Percentiles rank a stretch among this genome's conserved stretches.
These are phyloP conservation scores for Xylaria longipes DNA, from an alignment of 495 filamentous ascomycete species.

Conservation along the genomic window DNA sequence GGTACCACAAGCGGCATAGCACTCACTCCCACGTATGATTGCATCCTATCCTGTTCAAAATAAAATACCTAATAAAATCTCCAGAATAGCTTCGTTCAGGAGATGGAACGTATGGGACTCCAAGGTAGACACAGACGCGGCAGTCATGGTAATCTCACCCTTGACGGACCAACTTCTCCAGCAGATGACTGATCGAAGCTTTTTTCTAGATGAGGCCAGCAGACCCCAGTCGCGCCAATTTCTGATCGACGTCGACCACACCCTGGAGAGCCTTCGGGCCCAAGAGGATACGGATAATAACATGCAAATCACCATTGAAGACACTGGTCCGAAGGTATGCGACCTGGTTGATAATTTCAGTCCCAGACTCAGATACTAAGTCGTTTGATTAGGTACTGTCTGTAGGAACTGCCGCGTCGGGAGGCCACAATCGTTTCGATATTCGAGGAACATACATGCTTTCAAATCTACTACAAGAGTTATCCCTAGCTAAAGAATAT, in stretches of 20 bases:
- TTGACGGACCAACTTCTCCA: not conserved
- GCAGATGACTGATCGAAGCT: not conserved
- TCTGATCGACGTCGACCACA: slow-evolving; percentile 77
- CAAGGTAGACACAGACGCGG: slow-evolving; percentile 54
- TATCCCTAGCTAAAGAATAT: slow-evolving; percentile 86
- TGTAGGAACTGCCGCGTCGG: slow-evolving; percentile 84
- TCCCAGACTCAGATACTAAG: not conserved
- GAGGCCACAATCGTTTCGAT: slow-evolving; percentile 81
- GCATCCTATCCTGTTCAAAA: not conserved
- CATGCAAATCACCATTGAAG: slow-evolving; percentile 96
- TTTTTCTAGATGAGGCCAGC: slow-evolving; percentile 50
- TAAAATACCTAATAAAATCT: slow-evolving; percentile 31
- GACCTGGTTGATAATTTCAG: not conserved
- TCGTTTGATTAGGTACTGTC: slow-evolving; percentile 65
- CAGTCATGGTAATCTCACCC: slow-evolving; percentile 49
- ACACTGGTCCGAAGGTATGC: slow-evolving; percentile 86
- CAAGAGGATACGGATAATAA: slow-evolving; percentile 92
- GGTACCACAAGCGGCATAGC: slow-evolving; percentile 50
- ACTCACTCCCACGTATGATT: slow-evolving; percentile 54
- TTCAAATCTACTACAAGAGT: slow-evolving; percentile 91
- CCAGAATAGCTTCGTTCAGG: slow-evolving; percentile 52
- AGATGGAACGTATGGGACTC: slow-evolving; percentile 50
- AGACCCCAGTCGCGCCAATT: slow-evolving; percentile 67
- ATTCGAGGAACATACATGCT: slow-evolving; percentile 95
- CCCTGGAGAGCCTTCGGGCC: slow-evolving; percentile 70